A percentile compares a stretch with the other conserved stretches of the same genome.
Conservation (phyloP, 495 filamentous ascomycete genomes). For the Amphirosellinia nigrospora region DNA sequence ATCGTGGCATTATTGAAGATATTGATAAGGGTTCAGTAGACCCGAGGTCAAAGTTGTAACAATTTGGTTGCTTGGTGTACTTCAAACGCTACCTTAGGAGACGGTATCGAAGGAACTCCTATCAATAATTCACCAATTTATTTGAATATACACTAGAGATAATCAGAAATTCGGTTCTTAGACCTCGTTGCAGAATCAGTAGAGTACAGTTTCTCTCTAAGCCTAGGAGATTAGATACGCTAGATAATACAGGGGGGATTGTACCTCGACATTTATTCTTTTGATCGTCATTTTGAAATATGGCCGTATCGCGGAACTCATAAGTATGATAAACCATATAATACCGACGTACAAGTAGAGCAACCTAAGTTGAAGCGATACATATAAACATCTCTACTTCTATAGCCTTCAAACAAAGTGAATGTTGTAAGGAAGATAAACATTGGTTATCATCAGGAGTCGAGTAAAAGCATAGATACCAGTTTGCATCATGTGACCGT, state of each 20-base stretch:
- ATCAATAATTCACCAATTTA: neutral
- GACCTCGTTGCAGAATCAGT: neutral
- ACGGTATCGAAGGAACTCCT: neutral
- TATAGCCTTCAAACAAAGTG: neutral
- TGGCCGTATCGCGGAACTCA: neutral
- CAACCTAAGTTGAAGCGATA: neutral
- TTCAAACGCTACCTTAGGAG: too few relatives aligned
- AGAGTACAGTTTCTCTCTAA: neutral
- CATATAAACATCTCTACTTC: neutral
- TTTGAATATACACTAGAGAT: neutral
- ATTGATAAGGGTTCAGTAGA: neutral
- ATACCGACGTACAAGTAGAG: neutral
- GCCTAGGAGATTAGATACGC: neutral
- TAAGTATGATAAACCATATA: neutral
- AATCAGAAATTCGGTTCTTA: neutral
- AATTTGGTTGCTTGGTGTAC: too few relatives aligned
- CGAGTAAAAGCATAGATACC: neutral
- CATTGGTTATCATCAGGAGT: neutral
- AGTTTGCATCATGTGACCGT: conserved; percentile 11
- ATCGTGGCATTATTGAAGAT: neutral
- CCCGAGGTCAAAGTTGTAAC: too few relatives aligned
- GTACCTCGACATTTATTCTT: neutral
- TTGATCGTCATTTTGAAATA: neutral
- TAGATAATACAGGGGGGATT: neutral
- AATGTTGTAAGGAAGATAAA: neutral